Percentiles rank a stretch among this genome's conserved stretches.
These are phyloP conservation scores for Malassezia slooffiae DNA, from an alignment of 1,284 basidiomycete species.

Conservation along the genomic window DNA sequence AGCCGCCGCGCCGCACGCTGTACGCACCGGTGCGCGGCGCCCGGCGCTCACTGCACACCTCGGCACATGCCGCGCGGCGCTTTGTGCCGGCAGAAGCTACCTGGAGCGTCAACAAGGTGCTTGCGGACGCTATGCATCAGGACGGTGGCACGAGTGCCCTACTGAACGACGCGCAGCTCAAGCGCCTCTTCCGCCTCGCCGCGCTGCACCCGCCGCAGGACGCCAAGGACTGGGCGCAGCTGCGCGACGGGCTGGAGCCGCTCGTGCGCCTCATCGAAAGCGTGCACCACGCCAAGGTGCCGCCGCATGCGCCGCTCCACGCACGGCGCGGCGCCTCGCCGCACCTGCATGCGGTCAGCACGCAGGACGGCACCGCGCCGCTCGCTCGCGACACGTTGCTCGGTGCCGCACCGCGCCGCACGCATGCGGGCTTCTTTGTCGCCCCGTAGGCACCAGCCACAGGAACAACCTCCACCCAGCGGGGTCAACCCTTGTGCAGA, in stretches of 20 bases:
- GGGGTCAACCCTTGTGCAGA: too few relatives aligned
- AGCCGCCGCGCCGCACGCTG: too few relatives aligned
- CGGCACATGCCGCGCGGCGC: too few relatives aligned
- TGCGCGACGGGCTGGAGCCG: conserved; percentile 11
- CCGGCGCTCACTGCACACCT: too few relatives aligned
- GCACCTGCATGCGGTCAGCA: neutral
- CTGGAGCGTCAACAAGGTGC: conserved; percentile 16
- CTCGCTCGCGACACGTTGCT: neutral
- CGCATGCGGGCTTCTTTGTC: neutral
- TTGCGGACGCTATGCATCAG: conserved; percentile 1
- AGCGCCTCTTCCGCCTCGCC: conserved; percentile 16
- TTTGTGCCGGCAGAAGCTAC: too few relatives aligned
- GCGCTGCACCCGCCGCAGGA: conserved; percentile 14
- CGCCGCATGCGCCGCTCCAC: neutral
- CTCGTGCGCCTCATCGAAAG: conserved; percentile 16
- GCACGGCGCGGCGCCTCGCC: too few relatives aligned
- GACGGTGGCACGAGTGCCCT: too few relatives aligned
- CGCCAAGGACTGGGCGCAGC: conserved; percentile 2
- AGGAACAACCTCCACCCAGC: too few relatives aligned
- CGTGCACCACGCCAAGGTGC: conserved; percentile 3
- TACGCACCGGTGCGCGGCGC: too few relatives aligned
- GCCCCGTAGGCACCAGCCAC: neutral
- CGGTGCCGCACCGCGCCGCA: neutral
- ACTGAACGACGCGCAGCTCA: conserved; percentile 13
- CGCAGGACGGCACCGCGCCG: neutral